Conservation (phyloP, 768 basidiomycete species). For the Tylopilus rubrobrunneus region DNA sequence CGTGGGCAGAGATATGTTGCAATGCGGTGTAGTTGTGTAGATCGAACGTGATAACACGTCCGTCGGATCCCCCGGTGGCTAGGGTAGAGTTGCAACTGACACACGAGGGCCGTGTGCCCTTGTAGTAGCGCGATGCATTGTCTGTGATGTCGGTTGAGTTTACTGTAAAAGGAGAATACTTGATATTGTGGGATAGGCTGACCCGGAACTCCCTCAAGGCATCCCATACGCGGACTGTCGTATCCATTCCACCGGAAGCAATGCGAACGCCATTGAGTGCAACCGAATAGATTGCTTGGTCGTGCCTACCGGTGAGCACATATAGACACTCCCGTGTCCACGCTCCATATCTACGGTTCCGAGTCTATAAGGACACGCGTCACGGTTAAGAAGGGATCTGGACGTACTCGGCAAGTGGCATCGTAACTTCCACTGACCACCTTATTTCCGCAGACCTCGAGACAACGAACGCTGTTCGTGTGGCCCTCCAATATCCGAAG, state of each 20-base stretch:
- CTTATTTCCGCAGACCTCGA: no score
- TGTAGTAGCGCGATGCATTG: conserved; percentile 80
- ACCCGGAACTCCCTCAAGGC: conserved; percentile 66
- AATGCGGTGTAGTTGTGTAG: conserved; percentile 41
- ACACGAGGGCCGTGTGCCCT: conserved; percentile 90
- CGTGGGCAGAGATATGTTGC: conserved; percentile 82
- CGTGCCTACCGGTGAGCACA: conserved; percentile 69
- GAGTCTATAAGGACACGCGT: not conserved
- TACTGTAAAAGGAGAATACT: not conserved
- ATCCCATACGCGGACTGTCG: conserved; percentile 91
- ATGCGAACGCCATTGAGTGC: conserved; percentile 83
- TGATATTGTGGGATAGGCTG: conserved; percentile 22
- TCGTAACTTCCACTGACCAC: no score
- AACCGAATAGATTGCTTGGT: conserved; percentile 86
- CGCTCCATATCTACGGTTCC: conserved; percentile 69
- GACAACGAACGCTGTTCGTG: no score
- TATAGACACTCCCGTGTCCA: conserved; percentile 87
- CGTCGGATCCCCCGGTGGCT: conserved; percentile 86
- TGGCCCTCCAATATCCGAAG: conserved; percentile 61
- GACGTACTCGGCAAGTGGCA: conserved; percentile 46
- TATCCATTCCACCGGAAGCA: conserved; percentile 87
- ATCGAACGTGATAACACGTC: conserved; percentile 73
- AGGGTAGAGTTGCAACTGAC: conserved; percentile 78
- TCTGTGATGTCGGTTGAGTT: conserved; percentile 35
- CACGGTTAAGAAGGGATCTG: not conserved